Percentiles rank a stretch among this genome's conserved stretches.
phyloP scores from a whole-genome alignment of 768 basidiomycete genomes.

The Phaeolepiota aurea region DNA sequence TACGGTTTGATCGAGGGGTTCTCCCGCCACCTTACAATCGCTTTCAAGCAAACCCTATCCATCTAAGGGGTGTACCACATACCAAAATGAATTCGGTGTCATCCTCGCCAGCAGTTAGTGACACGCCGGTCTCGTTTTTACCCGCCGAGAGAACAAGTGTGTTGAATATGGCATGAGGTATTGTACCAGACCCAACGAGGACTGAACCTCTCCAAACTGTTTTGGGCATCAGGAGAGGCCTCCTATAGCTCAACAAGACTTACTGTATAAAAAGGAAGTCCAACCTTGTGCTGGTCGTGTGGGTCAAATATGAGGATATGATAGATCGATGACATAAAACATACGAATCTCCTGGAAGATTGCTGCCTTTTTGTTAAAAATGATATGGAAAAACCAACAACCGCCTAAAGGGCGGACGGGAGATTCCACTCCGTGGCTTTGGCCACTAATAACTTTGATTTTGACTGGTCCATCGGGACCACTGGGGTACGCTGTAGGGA shows the following conservation, averaged over 20 bases:
- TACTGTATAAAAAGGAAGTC: constrained; percentile 85
- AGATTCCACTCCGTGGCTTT: constrained; percentile 77
- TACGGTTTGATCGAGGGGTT: constrained; percentile 84
- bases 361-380: constrained; percentile 49
- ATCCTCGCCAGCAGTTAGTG: constrained; percentile 47
- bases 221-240: too few relatives aligned
- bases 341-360: constrained; percentile 81
- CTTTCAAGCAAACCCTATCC: constrained; percentile 5
- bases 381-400: constrained; percentile 87
- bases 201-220: constrained; percentile 63
- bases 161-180: constrained; percentile 51
- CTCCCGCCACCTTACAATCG: constrained; percentile 58
- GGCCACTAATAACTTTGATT: constrained; percentile 85
- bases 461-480: constrained; percentile 59
- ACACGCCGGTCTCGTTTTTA: constrained; percentile 56
- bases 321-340: constrained; percentile 13
- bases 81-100: constrained; percentile 74
- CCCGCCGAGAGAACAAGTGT: constrained; percentile 76
- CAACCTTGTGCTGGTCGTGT: constrained; percentile 60
- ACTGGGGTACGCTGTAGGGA: constrained; percentile 66
- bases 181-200: constrained; percentile 42
- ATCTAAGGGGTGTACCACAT: constrained; percentile 11
- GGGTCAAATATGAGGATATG: neutral
- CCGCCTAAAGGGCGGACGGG: constrained; percentile 89
- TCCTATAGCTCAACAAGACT: constrained; percentile 18